Evolutionary conservation across 2,329 filamentous ascomycete species (phyloP), one percentile per base, ranked within the genome.

Genomic region (Pseudogymnoascus sp.): DNA sequence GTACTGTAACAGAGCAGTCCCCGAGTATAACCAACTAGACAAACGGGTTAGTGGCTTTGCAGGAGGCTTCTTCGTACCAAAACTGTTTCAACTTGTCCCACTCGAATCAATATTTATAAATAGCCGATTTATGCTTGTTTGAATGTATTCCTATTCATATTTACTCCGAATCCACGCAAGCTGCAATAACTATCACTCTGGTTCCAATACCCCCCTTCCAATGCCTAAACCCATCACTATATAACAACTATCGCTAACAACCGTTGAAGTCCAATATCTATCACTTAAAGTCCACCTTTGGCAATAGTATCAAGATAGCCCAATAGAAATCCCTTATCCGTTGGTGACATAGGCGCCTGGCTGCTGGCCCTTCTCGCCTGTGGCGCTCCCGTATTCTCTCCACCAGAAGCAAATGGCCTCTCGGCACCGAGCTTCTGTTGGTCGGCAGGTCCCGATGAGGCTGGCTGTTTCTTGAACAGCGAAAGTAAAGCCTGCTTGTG

Each of bases 251-350:
- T 53, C 28, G 47, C 28, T 33, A 33, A 53, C 47, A 53, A 53
- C 28, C 28, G n/a, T n/a, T 8, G n/a, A 33, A 53, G 28, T 33
- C 25, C 28, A 25, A 33, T 33, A 53, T 20, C n/a, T 18, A 12
- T n/a, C 43, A 50, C 5, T 7, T 53, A 53, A 53, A 53, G 47
- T 7, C 47, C 47, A 9, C 47, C 47, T 35, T 63, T 71, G 38
- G 69, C 66, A 53, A 71, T 65, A 61, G 77, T 77, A 65, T 90
- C 83, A 68, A 95, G 75, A 70, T 91, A 94, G 8, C 83, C 87
- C 59, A 94, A 77, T 70, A 95, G 75, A 68, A 94, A 94, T 14
- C 80, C 86, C 70, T 89, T 87, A 66, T 94, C 86, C 0, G 84
- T 87, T 0, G 88, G 82, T 3, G 86, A 88, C 47, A 85, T 84